Evolutionary conservation across 257 asterid species (phyloP), one percentile per base, ranked within the genome.

Genomic region (Petunia axillaris): DNA sequence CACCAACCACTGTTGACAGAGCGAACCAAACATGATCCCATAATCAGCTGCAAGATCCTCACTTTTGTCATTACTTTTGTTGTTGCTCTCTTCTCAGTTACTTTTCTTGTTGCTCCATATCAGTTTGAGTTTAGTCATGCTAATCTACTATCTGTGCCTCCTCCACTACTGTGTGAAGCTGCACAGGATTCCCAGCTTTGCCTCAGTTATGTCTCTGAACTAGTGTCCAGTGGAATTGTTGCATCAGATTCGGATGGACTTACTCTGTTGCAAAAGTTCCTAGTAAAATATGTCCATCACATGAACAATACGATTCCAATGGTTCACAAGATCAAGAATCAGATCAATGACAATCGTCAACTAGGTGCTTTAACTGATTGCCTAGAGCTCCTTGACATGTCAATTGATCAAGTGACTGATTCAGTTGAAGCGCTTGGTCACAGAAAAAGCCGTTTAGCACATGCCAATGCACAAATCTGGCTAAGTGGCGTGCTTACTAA

Each of bases 401-500:
- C 92, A 0, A 8, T 67, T 0, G 92, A 90, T 66, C 86, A 85
- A 67, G 84, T 87, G 37, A n/a, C 8, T 2, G 87, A 83, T 38
- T 81, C 92, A 1, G 59, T 84, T 15, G 16, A 5, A 54, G 87
- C 90, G 64, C 75, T 88, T 9, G 15, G 8, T 57, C 16, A 15
- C 48, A 40, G 9, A 35, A 71, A 55, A 8, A 4, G 14, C 0
- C 6, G 25, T 15, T 77, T 87, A 4, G 35, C 39, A 4, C 82
- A 55, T 43, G 85, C 84, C 44, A 44, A 80, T 9, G 89, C 86
- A 0, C 92, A 75, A 5, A 70, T 88, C 15, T 89, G 89, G 91
- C 85, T 91, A 0, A 91, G 95, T 60, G 89, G 86, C 1, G 86
- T 84, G 53, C 89, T 89, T 25, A 88, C 93, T 4, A 89, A 91